Base-by-base conservation (phyloP, 306 rosid genomes). In the Elaeagnus macrophylla region DNA sequence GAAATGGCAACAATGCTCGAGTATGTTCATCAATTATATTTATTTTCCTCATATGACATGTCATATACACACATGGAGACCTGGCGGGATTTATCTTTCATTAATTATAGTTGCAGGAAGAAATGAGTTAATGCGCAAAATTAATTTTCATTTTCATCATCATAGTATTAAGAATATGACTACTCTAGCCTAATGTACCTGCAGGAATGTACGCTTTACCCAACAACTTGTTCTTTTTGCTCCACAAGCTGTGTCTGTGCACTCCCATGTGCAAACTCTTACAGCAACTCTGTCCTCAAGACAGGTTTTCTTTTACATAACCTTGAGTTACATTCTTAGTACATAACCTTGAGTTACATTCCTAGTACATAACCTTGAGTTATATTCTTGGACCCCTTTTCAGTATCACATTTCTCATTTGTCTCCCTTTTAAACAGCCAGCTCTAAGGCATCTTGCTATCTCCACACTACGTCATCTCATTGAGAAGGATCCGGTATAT, bases 191-290 rank as follows among this genome's bases (percentile, higher is more conserved):
- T 60, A 20, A 58, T 37, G 43, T 71, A 65, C 59, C 69, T 57
- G 62, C 75, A 91, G 97, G 86, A 91, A 85, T 60, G 97, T 84
- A 12, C 89, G 97, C 72, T 91, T 91, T 72, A 91, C 94, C 19
- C 97, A 91, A 66, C 97, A 91, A 69, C 96, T 91, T 70, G 97
- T 84, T 71, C 78, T 91, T 74, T 91, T 91, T 80, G 96, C 97
- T 43, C 96, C 97, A 4, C 90, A 80, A 82, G 97, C 97, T 66
- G 97, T 86, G 62, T 84, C 97, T 44, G 94, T 91, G 64, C 97
- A 82, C 74, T 67, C 75, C 39, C 86, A 80, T 46, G 68, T 77
- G 71, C 79, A 70, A 67, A 68, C 75, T 64, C 80, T 80, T 64
- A 72, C 77, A 11, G 75, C 77, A 6, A 76, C 86, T 4, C 59